Evolutionary conservation across 257 asterid genomes (phyloP), one percentile per base, ranked within the genome.

Genomic region (Solanum paucissectum): DNA sequence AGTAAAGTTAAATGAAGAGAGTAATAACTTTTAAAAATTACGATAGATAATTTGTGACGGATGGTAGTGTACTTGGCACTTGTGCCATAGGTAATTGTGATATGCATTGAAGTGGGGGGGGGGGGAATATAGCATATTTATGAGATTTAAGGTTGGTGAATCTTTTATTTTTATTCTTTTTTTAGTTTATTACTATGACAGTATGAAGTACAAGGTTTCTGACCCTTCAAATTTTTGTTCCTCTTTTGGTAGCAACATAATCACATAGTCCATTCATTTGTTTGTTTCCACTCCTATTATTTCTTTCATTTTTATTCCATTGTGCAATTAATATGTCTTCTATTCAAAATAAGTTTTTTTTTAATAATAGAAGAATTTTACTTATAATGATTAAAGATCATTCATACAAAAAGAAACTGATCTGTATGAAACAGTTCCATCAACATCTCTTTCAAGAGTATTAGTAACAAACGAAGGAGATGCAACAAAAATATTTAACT

Each of bases 1-100:
- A 52, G 0, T 52, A 52, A 52, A 52, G 1, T 5, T 52, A 0
- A 52, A 52, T 0, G 0, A 52, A 52, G 1, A 52, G 0, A 52
- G 1, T 52, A 52, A 52, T 5, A 52, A 52, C 16, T 6, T 52
- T 5, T 2, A 64, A 64, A 9, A 64, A n/a, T 11, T 0, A n/a
- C 33, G 0, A n/a, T 9, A n/a, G 0, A 64, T 64, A 64, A 64
- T 64, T 64, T 64, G 8, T 0, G 7, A 66, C 0, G 3, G 32
- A 25, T 0, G 13, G 1, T 66, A 3, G 12, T 36, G 18, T 10
- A 75, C 33, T 75, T 75, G 16, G 58, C 21, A 4, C 1, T 37
- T 75, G 42, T 37, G 58, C 5, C 83, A 21, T 75, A 75, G 84
- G 37, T 14, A 42, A 79, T 7, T 44, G 40, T 27, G 23, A 7